These are phyloP conservation scores for Quercus alba DNA, from an alignment of 306 rosid species.

Conservation along the genomic window DNA sequence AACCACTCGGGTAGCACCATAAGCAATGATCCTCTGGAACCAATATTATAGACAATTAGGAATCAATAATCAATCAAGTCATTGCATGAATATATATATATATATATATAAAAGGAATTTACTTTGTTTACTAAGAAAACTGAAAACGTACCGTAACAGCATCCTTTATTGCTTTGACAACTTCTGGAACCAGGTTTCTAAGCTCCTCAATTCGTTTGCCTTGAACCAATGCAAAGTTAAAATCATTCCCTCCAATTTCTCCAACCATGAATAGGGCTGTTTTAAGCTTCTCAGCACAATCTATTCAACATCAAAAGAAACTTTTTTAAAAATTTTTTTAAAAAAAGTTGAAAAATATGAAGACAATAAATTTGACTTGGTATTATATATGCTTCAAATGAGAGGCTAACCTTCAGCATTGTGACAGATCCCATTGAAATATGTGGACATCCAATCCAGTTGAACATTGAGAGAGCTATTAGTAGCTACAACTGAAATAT, in stretches of 20 bases:
- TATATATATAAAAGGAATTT: not conserved
- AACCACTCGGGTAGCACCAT: not conserved
- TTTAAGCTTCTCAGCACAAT: constrained; percentile 11
- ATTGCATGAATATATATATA: not conserved
- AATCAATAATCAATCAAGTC: not conserved
- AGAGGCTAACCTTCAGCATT: no score
- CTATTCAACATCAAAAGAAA: not conserved
- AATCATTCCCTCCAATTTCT: constrained; percentile 23
- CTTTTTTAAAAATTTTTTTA: no score
- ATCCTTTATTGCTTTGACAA: constrained; percentile 12
- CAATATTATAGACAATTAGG: not conserved
- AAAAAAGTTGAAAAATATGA: not conserved
- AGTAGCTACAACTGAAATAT: no score
- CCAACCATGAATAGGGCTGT: constrained; percentile 7
- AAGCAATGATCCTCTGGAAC: constrained; percentile 3
- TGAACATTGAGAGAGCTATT: no score
- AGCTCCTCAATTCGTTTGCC: constrained; percentile 8
- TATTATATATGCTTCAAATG: no score
- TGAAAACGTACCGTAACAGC: not conserved
- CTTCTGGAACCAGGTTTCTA: constrained; percentile 13
- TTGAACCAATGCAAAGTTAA: not conserved
- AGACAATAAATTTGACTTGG: no score
- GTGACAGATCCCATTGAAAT: no score
- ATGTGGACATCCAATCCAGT: no score
- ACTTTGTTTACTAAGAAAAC: not conserved